phyloP scores from a whole-genome alignment of 2,329 filamentous ascomycete genomes.

The Arthrinium phaeospermum region DNA sequence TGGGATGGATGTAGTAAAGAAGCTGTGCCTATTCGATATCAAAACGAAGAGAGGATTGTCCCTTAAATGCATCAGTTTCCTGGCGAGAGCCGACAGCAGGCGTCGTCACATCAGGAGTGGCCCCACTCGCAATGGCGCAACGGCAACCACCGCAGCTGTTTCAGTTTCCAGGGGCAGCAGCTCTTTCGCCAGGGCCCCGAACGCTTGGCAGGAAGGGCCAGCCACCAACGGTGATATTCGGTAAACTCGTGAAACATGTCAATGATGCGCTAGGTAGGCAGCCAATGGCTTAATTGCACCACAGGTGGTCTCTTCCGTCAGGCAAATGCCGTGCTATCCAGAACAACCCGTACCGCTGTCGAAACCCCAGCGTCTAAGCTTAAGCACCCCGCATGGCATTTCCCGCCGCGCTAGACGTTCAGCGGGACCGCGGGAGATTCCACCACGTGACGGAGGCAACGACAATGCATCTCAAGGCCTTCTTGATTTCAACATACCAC shows the following conservation, averaged over 20 bases:
- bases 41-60: not conserved
- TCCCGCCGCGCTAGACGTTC: not conserved
- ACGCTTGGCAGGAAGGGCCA: not conserved
- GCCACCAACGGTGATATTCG: too few species aligned
- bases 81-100: not conserved
- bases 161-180: not conserved
- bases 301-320: not conserved
- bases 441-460: not conserved
- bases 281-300: not conserved
- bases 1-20: not conserved
- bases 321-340: not conserved
- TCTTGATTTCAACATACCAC: too few species aligned
- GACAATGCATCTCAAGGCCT: not conserved
- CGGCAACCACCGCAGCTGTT: not conserved
- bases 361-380: not conserved
- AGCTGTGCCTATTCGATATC: not conserved
- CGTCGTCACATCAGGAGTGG: not conserved
- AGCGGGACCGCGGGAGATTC: not conserved
- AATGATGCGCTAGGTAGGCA: not conserved
- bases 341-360: too few species aligned
- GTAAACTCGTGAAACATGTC: not conserved
- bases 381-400: not conserved
- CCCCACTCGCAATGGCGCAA: not conserved
- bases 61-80: not conserved
- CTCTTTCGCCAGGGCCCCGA: not conserved